Base-by-base conservation (phyloP, 2,329 filamentous ascomycete genomes). In the Verticillium nubilum region DNA sequence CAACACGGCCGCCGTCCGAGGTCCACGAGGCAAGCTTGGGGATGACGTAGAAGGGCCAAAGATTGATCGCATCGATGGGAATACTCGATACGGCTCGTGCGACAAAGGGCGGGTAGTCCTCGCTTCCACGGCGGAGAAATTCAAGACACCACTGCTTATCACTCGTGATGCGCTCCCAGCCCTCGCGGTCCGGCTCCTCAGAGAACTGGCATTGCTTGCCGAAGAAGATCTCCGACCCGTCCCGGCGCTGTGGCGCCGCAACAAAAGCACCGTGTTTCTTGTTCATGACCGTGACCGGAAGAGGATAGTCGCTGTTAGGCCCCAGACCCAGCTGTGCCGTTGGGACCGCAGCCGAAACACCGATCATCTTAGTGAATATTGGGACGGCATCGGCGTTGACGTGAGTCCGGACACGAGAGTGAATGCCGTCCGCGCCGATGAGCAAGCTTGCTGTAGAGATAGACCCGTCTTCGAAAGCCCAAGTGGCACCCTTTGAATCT, bases 381-480 rank as follows among this genome's bases (percentile, higher is more conserved):
- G 84, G 79, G 33, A 75, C 67, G 1, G 81, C 64, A 0, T 77
- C 73, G 0, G 82, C 80, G 53, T 80, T 74, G 0, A 87, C 70
- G 50, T 84, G 78, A 3, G 71, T 74, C 3, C 83, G 76, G 0
- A 86, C 80, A 0, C 71, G 73, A 0, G 83, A 86, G 66, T 86
- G 81, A 56, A 87, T 86, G 1, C 85, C 84, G 60, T 87, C 84
- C 0, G 82, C 81, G 0, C 83, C 84, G 17, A 86, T 72, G 0
- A 87, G 75, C 13, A 83, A 66, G 2, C 70, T 64, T 0, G 80
- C 78, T 0, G 64, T 67, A 1, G 64, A 71, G 0, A 66, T 71
- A 0, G 72, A 72, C 1, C 80, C 81, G 58, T 84, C 78, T 0
- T 68, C 68, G 59, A 86, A 82, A 13, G 73, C 73, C 63, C 80